Conservation (phyloP, 2,329 filamentous ascomycete genomes). For the Penicillium nordicum region DNA sequence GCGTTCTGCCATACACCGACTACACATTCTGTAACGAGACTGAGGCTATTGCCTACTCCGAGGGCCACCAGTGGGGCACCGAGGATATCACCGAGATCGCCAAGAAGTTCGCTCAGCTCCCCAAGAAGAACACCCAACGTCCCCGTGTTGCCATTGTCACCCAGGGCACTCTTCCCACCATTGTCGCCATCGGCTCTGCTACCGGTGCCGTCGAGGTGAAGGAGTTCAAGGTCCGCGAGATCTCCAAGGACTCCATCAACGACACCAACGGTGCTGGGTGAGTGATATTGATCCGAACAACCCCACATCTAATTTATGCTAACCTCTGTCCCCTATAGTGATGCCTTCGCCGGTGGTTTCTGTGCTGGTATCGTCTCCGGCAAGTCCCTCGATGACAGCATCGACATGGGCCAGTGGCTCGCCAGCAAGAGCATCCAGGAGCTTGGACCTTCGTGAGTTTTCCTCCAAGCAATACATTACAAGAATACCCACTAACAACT, state of each 20-base stretch:
- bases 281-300: slow-evolving; percentile 23
- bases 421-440: slow-evolving; percentile 92
- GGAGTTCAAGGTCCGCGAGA: slow-evolving; percentile 76
- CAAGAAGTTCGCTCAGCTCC: slow-evolving; percentile 77
- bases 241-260: slow-evolving; percentile 74
- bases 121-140: slow-evolving; percentile 85
- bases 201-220: slow-evolving; percentile 63
- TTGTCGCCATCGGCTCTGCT: slow-evolving; percentile 72
- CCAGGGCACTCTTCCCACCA: slow-evolving; percentile 86
- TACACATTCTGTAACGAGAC: slow-evolving; percentile 97
- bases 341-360: slow-evolving; percentile 95
- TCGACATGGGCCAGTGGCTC: slow-evolving; percentile 96
- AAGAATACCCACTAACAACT: slow-evolving; percentile 16
- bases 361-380: slow-evolving; percentile 83
- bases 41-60: slow-evolving; percentile 83
- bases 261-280: slow-evolving; percentile 91
- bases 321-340: slow-evolving; percentile 47
- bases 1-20: slow-evolving; percentile 85
- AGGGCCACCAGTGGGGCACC: slow-evolving; percentile 70
- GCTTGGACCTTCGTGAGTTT: slow-evolving; percentile 86
- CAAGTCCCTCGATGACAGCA: slow-evolving; percentile 70
- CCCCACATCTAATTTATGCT: slow-evolving; percentile 2
- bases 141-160: slow-evolving; percentile 88
- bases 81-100: slow-evolving; percentile 82
- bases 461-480: background rate